These are phyloP conservation scores for Colletotrichum sp. DNA, from an alignment of 2,329 filamentous ascomycete genomes.

Conservation along the genomic window DNA sequence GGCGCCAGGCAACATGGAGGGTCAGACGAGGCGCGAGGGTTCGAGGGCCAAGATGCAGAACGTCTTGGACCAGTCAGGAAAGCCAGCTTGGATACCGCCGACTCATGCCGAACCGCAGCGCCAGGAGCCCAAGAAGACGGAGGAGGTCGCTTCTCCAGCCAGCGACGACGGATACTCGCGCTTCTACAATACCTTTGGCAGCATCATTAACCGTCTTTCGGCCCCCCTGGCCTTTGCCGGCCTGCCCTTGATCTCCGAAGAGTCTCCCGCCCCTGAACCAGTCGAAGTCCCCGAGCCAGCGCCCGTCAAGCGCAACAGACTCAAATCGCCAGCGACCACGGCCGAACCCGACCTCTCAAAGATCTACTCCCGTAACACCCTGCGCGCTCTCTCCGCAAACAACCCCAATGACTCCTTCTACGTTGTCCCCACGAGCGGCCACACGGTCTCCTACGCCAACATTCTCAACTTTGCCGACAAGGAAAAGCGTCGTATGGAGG, in stretches of 20 bases:
- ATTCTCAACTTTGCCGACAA: slow-evolving; percentile 77
- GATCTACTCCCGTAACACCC: slow-evolving; percentile 84
- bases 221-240: slow-evolving; percentile 93
- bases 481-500: slow-evolving; percentile 64
- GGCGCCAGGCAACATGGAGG: slow-evolving; percentile 71
- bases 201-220: slow-evolving; percentile 85
- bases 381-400: slow-evolving; percentile 75
- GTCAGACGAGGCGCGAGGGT: slow-evolving; percentile 54
- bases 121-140: slow-evolving; percentile 29
- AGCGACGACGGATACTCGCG: slow-evolving; percentile 82
- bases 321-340: slow-evolving; percentile 33
- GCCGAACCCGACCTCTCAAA: slow-evolving; percentile 78
- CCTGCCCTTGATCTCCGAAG: slow-evolving; percentile 73
- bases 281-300: slow-evolving; percentile 41
- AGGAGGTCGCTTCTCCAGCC: slow-evolving; percentile 28
- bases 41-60: slow-evolving; percentile 59
- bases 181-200: slow-evolving; percentile 93
- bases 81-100: slow-evolving; percentile 59
- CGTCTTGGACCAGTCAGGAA: slow-evolving; percentile 58
- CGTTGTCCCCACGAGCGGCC: slow-evolving; percentile 89
- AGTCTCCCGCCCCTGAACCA: slow-evolving; percentile 32
- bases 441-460: slow-evolving; percentile 90
- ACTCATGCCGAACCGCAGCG: slow-evolving; percentile 28
- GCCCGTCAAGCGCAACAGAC: slow-evolving; percentile 40
- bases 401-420: slow-evolving; percentile 83